Base-by-base conservation (phyloP, 1,284 basidiomycete genomes). In the Heterobasidion irregulare region DNA sequence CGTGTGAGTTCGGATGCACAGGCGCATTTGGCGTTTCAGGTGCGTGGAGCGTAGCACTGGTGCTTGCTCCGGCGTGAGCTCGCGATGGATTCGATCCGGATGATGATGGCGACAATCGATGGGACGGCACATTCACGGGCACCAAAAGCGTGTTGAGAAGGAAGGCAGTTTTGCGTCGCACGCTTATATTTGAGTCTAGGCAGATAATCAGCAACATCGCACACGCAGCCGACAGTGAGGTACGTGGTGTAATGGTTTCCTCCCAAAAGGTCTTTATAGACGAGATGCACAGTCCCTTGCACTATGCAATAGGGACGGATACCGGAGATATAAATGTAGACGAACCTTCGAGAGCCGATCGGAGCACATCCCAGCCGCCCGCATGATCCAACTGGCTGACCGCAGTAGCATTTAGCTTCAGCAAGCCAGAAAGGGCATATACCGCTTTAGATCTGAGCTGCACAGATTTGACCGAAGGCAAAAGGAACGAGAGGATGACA, bases 101-200 rank as follows among this genome's bases (percentile, higher is more conserved):
- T 13, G 15, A 12, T 15, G 47, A 48, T 13, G 41, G 13, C 13
- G 41, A 44, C 16, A 6, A 44, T 13, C 5, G 13, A 13, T 13
- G 35, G 10, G 33, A 7, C 0, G 56, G 57, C 2, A 34, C 32
- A 12, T 56, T 34, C 33, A 67, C 71, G 12, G 92, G 90, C 3
- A 84, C 74, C 53, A 96, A 78, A 50, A 98, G 80, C 0, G 85
- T 78, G 61, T 83, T 86, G 53, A 98, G 75, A 16, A 98, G 78
- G 73, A 98, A 98, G 0, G 86, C 82, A 1, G 84, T 77, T 71
- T 98, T 98, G 54, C 93, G 78, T 15, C 93, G 82, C 49, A 98
- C 80, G 16, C 75, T 72, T 47, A 89, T 84, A 56, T 89, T 86
- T 2, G 88, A 83, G 68, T 98, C 94, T 81, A 63, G 48, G 36